A percentile compares a stretch with the other conserved stretches of the same genome.
Evolutionary conservation across 345 rosid species (phyloP).

Genomic region (Salix brachista): DNA sequence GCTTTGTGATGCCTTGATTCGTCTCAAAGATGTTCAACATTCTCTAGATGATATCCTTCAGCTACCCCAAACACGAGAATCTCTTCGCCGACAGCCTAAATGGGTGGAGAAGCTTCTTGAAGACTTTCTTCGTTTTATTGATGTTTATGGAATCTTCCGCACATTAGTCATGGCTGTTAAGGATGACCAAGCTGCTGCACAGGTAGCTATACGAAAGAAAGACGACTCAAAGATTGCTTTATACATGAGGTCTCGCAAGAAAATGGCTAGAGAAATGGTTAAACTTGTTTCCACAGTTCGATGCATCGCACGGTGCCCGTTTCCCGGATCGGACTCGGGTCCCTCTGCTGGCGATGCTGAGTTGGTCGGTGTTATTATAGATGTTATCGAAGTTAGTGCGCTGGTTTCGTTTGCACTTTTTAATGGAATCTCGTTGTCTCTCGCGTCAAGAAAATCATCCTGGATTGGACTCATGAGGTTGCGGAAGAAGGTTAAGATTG

Average conservation of each 20-base stretch:
- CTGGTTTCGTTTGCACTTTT: constrained; percentile 43
- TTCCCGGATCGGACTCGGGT: constrained; percentile 10
- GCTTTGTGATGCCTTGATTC: constrained; percentile 41
- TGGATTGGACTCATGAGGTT: constrained; percentile 24
- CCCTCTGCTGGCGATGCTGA: constrained; percentile 25
- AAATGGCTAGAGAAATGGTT: constrained; percentile 36
- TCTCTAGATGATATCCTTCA: constrained; percentile 45
- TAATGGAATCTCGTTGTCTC: constrained; percentile 29
- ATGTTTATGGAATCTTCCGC: constrained; percentile 55
- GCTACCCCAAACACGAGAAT: constrained; percentile 51
- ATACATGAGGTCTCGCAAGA: constrained; percentile 34
- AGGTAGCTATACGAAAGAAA: constrained; percentile 45
- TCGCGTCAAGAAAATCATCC: constrained; percentile 23
- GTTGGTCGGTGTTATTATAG: constrained; percentile 26
- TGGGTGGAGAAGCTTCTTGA: constrained; percentile 52
- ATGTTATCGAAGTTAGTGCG: constrained; percentile 34
- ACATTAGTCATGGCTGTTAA: constrained; percentile 33
- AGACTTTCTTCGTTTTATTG: constrained; percentile 48
- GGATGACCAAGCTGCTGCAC: constrained; percentile 46
- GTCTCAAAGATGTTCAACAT: constrained; percentile 40
- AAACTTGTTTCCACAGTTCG: constrained; percentile 31
- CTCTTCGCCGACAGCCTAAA: constrained; percentile 35
- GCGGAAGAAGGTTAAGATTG: constrained; percentile 12
- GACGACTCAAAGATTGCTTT: constrained; percentile 38
- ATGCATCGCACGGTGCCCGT: constrained; percentile 7